These are phyloP conservation scores for Phytophthora brassicae DNA, from an alignment of 352 stramenopile species.

Conservation along the genomic window DNA sequence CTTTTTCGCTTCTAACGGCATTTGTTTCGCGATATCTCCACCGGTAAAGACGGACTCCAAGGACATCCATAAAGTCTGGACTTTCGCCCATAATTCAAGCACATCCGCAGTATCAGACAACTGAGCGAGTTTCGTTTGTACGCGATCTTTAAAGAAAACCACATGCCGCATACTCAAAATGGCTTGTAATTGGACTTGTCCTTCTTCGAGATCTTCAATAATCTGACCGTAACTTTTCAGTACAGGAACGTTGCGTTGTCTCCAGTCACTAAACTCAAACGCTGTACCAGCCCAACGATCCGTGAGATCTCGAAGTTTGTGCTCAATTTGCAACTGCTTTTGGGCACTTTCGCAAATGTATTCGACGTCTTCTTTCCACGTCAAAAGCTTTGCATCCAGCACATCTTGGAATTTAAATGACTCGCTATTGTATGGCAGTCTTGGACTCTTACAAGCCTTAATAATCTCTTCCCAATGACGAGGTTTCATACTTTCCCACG, in stretches of 20 bases:
- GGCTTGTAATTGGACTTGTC: conserved; percentile 86
- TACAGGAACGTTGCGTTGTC: conserved; percentile 65
- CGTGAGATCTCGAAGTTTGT: conserved; percentile 87
- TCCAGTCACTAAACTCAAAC: conserved; percentile 90
- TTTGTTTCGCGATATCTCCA: conserved; percentile 92
- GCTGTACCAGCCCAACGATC: conserved; percentile 72
- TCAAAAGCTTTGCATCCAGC: conserved; percentile 73
- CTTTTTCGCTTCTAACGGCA: conserved; percentile 91
- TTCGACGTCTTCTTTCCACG: conserved; percentile 81
- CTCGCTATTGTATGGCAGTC: conserved; percentile 70
- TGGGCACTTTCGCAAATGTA: conserved; percentile 90
- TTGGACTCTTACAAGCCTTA: conserved; percentile 43
- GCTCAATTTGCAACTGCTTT: conserved; percentile 90
- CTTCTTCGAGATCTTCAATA: conserved; percentile 90
- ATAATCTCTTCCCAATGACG: conserved; percentile 88
- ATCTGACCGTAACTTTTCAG: conserved; percentile 78
- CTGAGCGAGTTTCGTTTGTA: conserved; percentile 77
- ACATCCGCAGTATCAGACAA: conserved; percentile 89
- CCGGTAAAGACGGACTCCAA: conserved; percentile 92
- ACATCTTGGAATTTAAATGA: conserved; percentile 79
- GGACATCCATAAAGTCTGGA: conserved; percentile 90
- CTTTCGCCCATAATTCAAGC: conserved; percentile 90
- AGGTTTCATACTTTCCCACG: conserved; percentile 82
- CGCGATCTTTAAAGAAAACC: conserved; percentile 83
- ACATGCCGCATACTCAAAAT: conserved; percentile 90